A percentile compares a stretch with the other conserved stretches of the same genome.
phyloP scores from a whole-genome alignment of 306 rosid species.

The Trifolium fragiferum region DNA sequence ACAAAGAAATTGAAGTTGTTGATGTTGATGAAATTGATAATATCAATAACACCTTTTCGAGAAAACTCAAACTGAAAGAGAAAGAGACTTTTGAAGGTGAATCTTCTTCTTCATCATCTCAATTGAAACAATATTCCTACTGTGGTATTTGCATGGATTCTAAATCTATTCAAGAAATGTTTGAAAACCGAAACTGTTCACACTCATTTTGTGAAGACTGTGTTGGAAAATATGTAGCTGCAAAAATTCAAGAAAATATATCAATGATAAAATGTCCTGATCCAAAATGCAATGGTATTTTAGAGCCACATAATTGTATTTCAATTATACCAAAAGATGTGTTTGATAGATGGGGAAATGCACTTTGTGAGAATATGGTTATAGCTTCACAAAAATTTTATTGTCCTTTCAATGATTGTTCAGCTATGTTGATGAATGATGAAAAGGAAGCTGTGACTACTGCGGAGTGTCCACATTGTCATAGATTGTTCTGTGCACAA shows the following conservation, averaged over 20 bases:
- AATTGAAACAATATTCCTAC: background rate
- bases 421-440: slow-evolving; percentile 54
- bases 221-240: slow-evolving; percentile 46
- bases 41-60: background rate
- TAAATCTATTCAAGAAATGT: slow-evolving; percentile 48
- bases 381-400: slow-evolving; percentile 48
- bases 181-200: slow-evolving; percentile 48
- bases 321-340: slow-evolving; percentile 54
- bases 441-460: slow-evolving; percentile 48
- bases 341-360: slow-evolving; percentile 66
- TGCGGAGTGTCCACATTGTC: slow-evolving; percentile 61
- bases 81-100: background rate
- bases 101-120: background rate
- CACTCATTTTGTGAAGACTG: slow-evolving; percentile 35
- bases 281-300: slow-evolving; percentile 48
- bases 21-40: background rate
- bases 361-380: slow-evolving; percentile 53
- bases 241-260: slow-evolving; percentile 56
- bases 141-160: slow-evolving; percentile 69
- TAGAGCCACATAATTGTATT: slow-evolving; percentile 54
- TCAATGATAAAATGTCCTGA: slow-evolving; percentile 61
- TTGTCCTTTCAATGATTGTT: slow-evolving; percentile 67
- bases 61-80: background rate
- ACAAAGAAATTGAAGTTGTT: background rate
- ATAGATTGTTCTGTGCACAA: too few species aligned